These are phyloP conservation scores for Trichomonascaceae sp. DNA, from an alignment of 1,139 yeast genomes.

Conservation along the genomic window DNA sequence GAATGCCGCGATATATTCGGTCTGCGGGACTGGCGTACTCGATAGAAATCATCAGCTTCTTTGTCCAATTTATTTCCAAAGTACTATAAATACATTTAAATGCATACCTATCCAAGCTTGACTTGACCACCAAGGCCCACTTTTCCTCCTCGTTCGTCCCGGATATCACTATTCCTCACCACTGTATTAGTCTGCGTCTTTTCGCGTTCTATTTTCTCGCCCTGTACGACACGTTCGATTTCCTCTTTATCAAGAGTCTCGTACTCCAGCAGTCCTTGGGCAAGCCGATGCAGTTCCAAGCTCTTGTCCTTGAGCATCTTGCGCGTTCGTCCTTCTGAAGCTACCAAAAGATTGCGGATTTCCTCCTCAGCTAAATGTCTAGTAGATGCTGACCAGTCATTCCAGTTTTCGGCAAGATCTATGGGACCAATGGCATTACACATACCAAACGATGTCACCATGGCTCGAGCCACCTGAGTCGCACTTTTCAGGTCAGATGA, in stretches of 20 bases:
- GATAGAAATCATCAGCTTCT: neutral
- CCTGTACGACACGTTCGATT: conserved; percentile 77
- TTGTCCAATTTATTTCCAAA: neutral
- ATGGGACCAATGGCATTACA: conserved; percentile 91
- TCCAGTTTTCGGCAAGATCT: conserved; percentile 78
- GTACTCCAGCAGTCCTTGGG: conserved; percentile 89
- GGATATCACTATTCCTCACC: conserved; percentile 45
- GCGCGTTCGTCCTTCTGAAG: conserved; percentile 77
- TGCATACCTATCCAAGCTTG: conserved; percentile 8
- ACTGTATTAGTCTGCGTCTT: conserved; percentile 71
- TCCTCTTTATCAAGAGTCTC: conserved; percentile 92
- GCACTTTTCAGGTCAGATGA: conserved; percentile 87
- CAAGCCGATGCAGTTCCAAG: conserved; percentile 77
- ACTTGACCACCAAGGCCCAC: conserved; percentile 16
- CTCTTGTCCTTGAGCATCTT: conserved; percentile 53
- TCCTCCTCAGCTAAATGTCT: conserved; percentile 90
- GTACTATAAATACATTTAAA: neutral
- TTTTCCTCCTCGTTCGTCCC: conserved; percentile 30
- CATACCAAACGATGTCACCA: conserved; percentile 98
- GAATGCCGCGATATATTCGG: conserved; percentile 8
- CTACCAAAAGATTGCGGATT: conserved; percentile 66
- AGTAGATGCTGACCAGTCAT: conserved; percentile 84
- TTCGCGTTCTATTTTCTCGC: conserved; percentile 63
- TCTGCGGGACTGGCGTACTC: neutral
- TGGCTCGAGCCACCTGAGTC: conserved; percentile 88